Evolutionary conservation across 371 early-diverging fungal species (phyloP).

Genomic region (Mucor sp.): DNA sequence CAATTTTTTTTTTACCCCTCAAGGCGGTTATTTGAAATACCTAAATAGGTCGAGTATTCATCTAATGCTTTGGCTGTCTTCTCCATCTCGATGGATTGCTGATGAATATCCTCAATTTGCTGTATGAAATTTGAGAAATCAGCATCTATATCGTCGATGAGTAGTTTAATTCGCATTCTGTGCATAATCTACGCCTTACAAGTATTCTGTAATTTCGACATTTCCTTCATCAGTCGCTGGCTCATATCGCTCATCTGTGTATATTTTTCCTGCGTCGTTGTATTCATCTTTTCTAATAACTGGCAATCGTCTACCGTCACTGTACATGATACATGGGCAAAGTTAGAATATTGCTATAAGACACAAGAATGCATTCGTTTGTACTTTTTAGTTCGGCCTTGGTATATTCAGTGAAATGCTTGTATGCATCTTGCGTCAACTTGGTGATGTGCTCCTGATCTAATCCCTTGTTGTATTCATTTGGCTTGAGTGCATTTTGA

Average conservation of each 20-base stretch:
- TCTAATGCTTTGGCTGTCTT: slow-evolving; percentile 57
- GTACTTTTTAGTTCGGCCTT: slow-evolving; percentile 59
- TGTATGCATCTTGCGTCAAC: slow-evolving; percentile 60
- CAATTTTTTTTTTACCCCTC: slow-evolving; percentile 7
- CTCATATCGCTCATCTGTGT: slow-evolving; percentile 60
- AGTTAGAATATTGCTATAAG: background rate
- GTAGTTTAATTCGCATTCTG: background rate
- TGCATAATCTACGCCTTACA: slow-evolving; percentile 34
- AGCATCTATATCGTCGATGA: slow-evolving; percentile 34
- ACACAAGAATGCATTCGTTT: background rate
- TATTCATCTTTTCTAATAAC: slow-evolving; percentile 63
- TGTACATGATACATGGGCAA: slow-evolving; percentile 11
- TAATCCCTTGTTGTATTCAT: slow-evolving; percentile 39
- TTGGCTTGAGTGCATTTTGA: slow-evolving; percentile 29
- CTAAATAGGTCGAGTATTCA: slow-evolving; percentile 63
- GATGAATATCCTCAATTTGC: slow-evolving; percentile 62
- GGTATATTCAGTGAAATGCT: slow-evolving; percentile 58
- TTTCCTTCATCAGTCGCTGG: slow-evolving; percentile 61
- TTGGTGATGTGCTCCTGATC: slow-evolving; percentile 54
- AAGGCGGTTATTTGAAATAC: slow-evolving; percentile 19
- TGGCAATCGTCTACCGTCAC: slow-evolving; percentile 64
- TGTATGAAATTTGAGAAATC: slow-evolving; percentile 57
- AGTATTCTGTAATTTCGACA: slow-evolving; percentile 57
- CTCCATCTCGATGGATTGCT: slow-evolving; percentile 61
- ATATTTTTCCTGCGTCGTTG: slow-evolving; percentile 58